Base-by-base conservation (phyloP, 1,139 yeast genomes). In the Sugiyamaella neomexicana region DNA sequence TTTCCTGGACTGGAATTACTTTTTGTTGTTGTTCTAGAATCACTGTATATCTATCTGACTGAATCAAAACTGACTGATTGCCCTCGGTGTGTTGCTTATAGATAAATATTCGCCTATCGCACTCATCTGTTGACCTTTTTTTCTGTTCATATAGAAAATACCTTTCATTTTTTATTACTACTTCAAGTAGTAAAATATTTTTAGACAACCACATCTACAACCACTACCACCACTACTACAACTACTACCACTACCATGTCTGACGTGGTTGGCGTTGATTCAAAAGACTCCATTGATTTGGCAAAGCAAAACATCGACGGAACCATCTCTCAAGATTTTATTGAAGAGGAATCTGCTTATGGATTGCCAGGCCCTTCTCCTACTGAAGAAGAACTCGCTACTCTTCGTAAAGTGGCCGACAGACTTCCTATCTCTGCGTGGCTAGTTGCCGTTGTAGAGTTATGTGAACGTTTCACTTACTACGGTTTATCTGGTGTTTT, bases 381-480 rank as follows among this genome's bases (percentile, higher is more conserved):
- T 51, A 74, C 77, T 13, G 74, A 66, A 12, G 76, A 73, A 50
- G 88, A 83, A 64, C 62, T 72, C 34, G 56, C 57, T 2, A 73
- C 78, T 6, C 76, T 81, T 55, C 76, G 82, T 57, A 67, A 68
- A 54, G 67, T 81, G 67, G 16, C 72, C 55, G 68, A 75, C 72
- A 57, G 55, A 5, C 65, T 75, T 2, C 84, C 85, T 2, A 58
- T 66, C 37, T 66, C 76, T 10, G 83, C 88, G 62, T 88, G 87
- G 83, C 76, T 85, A 56, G 87, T 88, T 51, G 90, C 93, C 36
- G 60, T 86, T 50, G 88, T 88, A 41, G 96, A 88, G 70, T 80
- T 88, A 60, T 82, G 91, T 42, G 96, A 88, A 71, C 80, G 96
- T 64, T 88, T 88, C 69, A 79, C 93, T n/a, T 88, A 83, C 75